These are phyloP conservation scores for Zasmidium cellare DNA, from an alignment of 2,329 filamentous ascomycete species.

Conservation along the genomic window DNA sequence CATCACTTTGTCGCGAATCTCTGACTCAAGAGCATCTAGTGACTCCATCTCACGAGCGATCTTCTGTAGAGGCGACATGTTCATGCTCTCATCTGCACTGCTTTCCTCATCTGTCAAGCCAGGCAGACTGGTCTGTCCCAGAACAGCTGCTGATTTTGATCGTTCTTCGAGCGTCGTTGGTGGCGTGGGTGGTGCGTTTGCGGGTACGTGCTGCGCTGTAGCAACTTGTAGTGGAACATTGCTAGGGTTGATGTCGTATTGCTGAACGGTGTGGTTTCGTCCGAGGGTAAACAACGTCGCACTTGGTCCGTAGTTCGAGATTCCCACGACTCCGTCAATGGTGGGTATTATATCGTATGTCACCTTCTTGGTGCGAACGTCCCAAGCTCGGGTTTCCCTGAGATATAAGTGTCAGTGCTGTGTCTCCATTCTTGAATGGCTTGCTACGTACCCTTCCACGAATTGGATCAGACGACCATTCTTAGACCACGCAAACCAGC, in stretches of 20 bases:
- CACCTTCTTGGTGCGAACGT: constrained; percentile 96
- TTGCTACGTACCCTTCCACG: constrained; percentile 75
- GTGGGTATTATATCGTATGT: constrained; percentile 87
- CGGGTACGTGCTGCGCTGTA: constrained; percentile 82
- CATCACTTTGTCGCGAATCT: constrained; percentile 63
- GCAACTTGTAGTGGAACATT: constrained; percentile 72
- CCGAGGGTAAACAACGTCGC: constrained; percentile 92
- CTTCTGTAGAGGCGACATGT: constrained; percentile 70
- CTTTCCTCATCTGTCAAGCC: constrained; percentile 60
- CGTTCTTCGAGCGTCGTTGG: constrained; percentile 78
- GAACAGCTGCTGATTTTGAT: constrained; percentile 44
- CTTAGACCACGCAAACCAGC: constrained; percentile 99
- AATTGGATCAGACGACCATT: constrained; percentile 94
- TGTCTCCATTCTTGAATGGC: not conserved
- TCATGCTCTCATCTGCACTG: constrained; percentile 65
- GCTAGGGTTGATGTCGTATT: constrained; percentile 84
- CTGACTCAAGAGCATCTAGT: constrained; percentile 52
- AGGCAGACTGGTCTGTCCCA: constrained; percentile 31
- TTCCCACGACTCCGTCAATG: constrained; percentile 73
- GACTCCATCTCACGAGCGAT: constrained; percentile 71
- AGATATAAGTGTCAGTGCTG: constrained; percentile 2
- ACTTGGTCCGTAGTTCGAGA: constrained; percentile 85
- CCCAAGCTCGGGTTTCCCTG: constrained; percentile 88
- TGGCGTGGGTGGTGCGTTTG: constrained; percentile 75
- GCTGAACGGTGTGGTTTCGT: constrained; percentile 84